A percentile compares a stretch with the other conserved stretches of the same genome.
Conservation (phyloP, 1,139 yeast genomes). For the Hanseniaspora uvarum region DNA sequence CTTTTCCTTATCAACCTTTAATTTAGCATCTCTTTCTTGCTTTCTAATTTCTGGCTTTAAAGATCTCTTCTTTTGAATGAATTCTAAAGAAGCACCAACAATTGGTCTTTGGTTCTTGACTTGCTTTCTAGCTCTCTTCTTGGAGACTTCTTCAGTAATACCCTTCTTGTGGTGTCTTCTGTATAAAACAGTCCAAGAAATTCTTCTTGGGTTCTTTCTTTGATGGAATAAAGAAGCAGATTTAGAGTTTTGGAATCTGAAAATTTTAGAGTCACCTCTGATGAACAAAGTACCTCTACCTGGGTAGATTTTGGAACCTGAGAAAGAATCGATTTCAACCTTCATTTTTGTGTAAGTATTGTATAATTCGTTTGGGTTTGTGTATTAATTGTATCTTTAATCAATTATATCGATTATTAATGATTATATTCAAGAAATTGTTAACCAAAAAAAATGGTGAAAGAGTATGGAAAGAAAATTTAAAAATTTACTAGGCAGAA, state of each 20-base stretch:
- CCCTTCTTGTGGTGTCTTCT: constrained; percentile 99
- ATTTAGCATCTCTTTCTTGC: constrained; percentile 90
- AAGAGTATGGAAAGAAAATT: background rate
- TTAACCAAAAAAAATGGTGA: background rate
- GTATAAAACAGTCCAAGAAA: constrained; percentile 98
- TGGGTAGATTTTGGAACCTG: constrained; percentile 99
- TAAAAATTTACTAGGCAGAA: background rate
- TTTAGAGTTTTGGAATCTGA: constrained; percentile 98
- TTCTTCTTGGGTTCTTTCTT: constrained; percentile 99
- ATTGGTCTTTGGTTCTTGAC: constrained; percentile 98
- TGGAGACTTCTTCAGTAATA: constrained; percentile 93
- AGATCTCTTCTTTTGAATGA: constrained; percentile 95
- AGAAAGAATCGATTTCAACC: constrained; percentile 99
- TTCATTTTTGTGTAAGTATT: constrained; percentile 50
- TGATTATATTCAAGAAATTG: too few relatives aligned
- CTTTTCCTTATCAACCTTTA: constrained; percentile 87
- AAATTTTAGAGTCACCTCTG: constrained; percentile 98
- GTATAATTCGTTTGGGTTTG: constrained; percentile 19
- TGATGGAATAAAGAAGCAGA: constrained; percentile 97
- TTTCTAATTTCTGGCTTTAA: constrained; percentile 95
- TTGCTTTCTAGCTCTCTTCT: constrained; percentile 95
- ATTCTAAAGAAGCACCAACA: constrained; percentile 98
- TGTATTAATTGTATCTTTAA: background rate
- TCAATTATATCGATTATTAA: background rate
- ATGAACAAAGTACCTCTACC: constrained; percentile 99